These are phyloP conservation scores for Athelia sp. DNA, from an alignment of 1,284 basidiomycete species.

Conservation along the genomic window DNA sequence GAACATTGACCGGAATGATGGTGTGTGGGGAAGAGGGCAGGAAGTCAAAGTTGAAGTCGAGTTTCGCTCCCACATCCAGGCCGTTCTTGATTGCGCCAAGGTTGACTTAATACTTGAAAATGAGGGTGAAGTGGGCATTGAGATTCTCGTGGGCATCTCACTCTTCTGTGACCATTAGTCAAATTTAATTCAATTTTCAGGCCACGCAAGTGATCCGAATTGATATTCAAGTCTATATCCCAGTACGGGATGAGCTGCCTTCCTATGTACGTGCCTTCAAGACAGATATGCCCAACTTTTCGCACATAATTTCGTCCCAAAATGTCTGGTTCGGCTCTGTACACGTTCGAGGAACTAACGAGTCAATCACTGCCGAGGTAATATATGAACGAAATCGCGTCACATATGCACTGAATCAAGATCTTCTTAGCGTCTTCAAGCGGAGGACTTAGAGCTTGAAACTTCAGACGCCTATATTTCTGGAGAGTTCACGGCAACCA, in stretches of 20 bases:
- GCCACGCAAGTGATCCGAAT: not conserved
- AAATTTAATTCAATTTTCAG: not conserved
- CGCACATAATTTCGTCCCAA: conserved; percentile 22
- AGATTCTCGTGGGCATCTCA: conserved; percentile 37
- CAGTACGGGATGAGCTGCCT: not conserved
- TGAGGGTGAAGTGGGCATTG: conserved; percentile 31
- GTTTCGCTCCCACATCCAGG: conserved; percentile 22
- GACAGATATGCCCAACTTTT: conserved; percentile 23
- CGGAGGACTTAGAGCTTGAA: conserved; percentile 18
- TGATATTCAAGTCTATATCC: not conserved
- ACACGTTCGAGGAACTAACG: not conserved
- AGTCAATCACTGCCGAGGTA: not conserved
- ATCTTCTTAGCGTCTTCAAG: conserved; percentile 14
- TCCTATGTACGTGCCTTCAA: conserved; percentile 12
- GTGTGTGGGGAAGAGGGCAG: no score
- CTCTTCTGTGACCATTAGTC: not conserved
- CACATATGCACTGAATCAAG: conserved; percentile 3
- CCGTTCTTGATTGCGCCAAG: conserved; percentile 22
- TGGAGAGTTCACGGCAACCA: conserved; percentile 28
- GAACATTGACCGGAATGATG: conserved; percentile 18
- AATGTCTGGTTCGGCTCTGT: conserved; percentile 21
- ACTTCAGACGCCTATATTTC: conserved; percentile 26
- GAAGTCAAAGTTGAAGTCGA: conserved; percentile 28
- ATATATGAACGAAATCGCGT: not conserved
- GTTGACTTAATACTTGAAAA: conserved; percentile 27